These are phyloP conservation scores for Lachancea dasiensis DNA, from an alignment of 805 yeast species.

Conservation along the genomic window DNA sequence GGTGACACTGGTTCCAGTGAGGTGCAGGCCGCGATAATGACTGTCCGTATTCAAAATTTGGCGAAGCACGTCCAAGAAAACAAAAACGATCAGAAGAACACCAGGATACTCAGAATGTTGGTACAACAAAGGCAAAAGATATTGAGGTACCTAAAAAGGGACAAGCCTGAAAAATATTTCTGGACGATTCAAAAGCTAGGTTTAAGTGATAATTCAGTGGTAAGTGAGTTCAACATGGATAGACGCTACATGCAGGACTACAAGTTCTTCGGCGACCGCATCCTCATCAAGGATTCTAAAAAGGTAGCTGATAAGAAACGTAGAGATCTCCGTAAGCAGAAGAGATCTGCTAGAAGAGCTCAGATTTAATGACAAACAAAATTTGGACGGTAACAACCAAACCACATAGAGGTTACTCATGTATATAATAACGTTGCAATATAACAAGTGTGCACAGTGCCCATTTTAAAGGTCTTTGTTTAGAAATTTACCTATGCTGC, in stretches of 20 bases:
- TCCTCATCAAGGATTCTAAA: constrained; percentile 52
- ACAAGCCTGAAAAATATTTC: constrained; percentile 74
- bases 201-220: constrained; percentile 70
- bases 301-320: constrained; percentile 42
- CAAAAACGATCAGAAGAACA: constrained; percentile 67
- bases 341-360: constrained; percentile 22
- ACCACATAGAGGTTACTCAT: background rate
- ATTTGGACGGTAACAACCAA: too few relatives aligned
- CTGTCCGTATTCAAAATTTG: constrained; percentile 71
- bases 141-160: constrained; percentile 74
- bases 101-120: constrained; percentile 67
- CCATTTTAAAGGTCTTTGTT: constrained; percentile 11
- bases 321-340: constrained; percentile 43
- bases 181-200: constrained; percentile 86
- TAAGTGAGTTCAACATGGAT: constrained; percentile 75
- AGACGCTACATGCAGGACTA: constrained; percentile 72
- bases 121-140: constrained; percentile 87
- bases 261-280: constrained; percentile 66
- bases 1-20: constrained; percentile 96
- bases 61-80: constrained; percentile 66
- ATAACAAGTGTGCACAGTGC: too few relatives aligned
- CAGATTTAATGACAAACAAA: constrained; percentile 2
- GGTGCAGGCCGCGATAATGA: constrained; percentile 89
- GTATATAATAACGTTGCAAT: constrained; percentile 2
- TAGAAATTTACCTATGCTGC: constrained; percentile 62